Evolutionary conservation across 495 filamentous ascomycete genomes (phyloP), one percentile per base, ranked within the genome.

Genomic region (Neurospora sp.): DNA sequence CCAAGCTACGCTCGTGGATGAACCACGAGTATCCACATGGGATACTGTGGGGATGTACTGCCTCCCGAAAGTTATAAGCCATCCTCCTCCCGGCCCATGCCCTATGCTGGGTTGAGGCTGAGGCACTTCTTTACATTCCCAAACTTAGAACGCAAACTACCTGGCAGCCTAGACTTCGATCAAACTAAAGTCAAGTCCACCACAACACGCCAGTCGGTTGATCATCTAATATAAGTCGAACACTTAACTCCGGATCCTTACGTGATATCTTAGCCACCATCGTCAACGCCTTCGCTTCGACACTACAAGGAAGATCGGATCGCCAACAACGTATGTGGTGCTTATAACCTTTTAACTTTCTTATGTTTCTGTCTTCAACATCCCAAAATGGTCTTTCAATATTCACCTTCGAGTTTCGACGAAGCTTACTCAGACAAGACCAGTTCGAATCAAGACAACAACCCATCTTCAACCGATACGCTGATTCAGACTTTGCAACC

Each of bases 391-490:
- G 77, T 80, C 73, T 71, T 77, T 69, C 70, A 75, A 68, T 78
- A 80, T 72, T 71, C 74, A 71, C 73, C 77, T 73, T 77, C 77
- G 35, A 71, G 71, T 77, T 75, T 74, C 74, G 78, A 81, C 75
- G 75, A 81, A 72, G 80, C 81, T 82, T 83, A 83, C 84, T 85
- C 80, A 85, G 82, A 78, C 68, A 81, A 75, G 70, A 75, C 81
- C 78, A 86, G 83, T 69, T 83, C 82, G 73, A 82, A 80, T 80
- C 73, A 76, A 69, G 75, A 75, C 71, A 82, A 79, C 72, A 74
- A 80, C 69, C 76, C 77, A 42, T 82, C 82, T 35, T 78, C 81
- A 40, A 82, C 81, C 75, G 77, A 78, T 69, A 79, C 78, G 8
- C 72, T 78, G 41, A 80, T 81, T 74, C 79, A 81, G 72, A 77